Evolutionary conservation across 805 yeast genomes (phyloP), one percentile per base, ranked within the genome.

Genomic region (Wickerhamiella slavikovae): DNA sequence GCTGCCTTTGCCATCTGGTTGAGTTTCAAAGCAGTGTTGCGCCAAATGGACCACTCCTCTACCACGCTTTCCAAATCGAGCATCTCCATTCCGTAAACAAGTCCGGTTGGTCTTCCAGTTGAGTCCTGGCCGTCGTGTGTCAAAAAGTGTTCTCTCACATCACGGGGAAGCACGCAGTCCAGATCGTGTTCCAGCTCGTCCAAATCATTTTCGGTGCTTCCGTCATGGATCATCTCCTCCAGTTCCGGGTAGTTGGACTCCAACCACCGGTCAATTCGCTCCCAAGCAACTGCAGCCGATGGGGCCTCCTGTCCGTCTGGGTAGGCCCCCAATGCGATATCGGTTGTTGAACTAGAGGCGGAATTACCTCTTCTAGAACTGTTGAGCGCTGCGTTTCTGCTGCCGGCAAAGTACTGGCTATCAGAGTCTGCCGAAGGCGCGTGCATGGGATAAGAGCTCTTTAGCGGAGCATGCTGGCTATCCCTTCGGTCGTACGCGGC

Each of bases 81-180:
- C 35, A 89, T 58, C 31, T 74, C 69, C 39, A 78, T 57, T 3
- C 94, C 93, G 48, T 71, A 85, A 22, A 89, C 48, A 32, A 89
- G 54, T 7, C 98, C 80, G 3, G 70, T 63, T 35, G 78, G 70
- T 33, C 70, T 66, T 25, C 82, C 91, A 35, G 75, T 61, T 23
- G 64, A 64, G 34, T 73, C 76, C 55, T 89, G 98, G 30, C 98
- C 98, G 45, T 89, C 96, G 40, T 89, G 93, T 24, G 75, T 54
- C 43, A 70, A 65, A 45, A 66, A 66, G 26, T 85, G 76, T 25
- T 82, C 92, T 30, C 76, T 60, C 5, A 89, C 79, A 32, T 85
- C 78, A 2, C 69, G 57, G 1, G 98, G 98, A 26, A 89, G 60
- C 27, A 60, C 57, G 29, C 79, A 57, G 26, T 66, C 70, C 44